Base-by-base conservation (phyloP, 2,329 filamentous ascomycete species). In the Helicocarpus griseus region DNA sequence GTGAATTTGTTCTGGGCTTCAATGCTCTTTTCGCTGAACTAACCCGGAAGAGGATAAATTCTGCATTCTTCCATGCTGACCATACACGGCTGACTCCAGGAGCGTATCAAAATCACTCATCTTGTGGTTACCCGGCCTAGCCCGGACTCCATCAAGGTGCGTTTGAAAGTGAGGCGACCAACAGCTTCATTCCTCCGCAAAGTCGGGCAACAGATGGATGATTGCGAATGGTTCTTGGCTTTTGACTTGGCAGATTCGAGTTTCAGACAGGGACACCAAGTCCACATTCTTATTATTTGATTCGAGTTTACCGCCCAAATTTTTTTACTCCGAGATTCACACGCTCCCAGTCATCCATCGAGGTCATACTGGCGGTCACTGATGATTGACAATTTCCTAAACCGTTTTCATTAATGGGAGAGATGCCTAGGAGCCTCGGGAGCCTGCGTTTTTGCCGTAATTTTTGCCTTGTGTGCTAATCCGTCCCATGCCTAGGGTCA, bases 141-240 rank as follows among this genome's bases (percentile, higher is more conserved):
- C 40, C 22, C n/a, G 24, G n/a, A 17, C 40, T 28, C 22, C 40
- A n/a, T 26, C 9, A 14, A n/a, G 5, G 11, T 24, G 22, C 22
- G 17, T 43, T 35, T 47, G 17, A 47, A 47, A 47, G 44, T 47
- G 44, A 47, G 44, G 44, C 44, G 29, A 36, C 29, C 44, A 47
- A 35, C 14, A 14, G 17, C 21, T 11, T 24, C 22, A 24, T 33
- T 4, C 11, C n/a, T 14, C 38, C 21, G 48, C 52, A 48, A 49
- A 48, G 40, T 36, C 44, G 52, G 52, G 52, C 52, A 48, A 45
- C 22, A 45, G 3, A 11, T 14, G 29, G 21, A 36, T 14, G 21
- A 36, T 14, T n/a, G 28, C 19, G 19, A 17, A 24, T 21, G 29
- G 9, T 41, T 28, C 50, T 50, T 48, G 51, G 29, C 19, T 8